phyloP scores from a whole-genome alignment of 352 stramenopile genomes.

The Nothophytophthora sp. region DNA sequence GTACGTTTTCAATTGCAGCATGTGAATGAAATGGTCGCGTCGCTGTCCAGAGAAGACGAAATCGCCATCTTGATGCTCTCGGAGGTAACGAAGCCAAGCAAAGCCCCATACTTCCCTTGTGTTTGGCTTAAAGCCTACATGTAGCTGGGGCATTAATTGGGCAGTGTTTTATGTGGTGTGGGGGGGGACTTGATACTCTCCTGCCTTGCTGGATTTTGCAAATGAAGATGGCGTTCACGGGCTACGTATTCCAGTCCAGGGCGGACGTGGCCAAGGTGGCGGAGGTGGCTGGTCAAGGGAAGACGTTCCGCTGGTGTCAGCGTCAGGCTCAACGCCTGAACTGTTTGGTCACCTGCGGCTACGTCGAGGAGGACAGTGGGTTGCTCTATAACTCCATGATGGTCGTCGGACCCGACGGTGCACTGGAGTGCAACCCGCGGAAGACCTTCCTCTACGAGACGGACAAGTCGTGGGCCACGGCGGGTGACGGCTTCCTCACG shows the following conservation, averaged over 20 bases:
- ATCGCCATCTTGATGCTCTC: constrained; percentile 81
- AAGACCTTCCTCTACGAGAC: constrained; percentile 88
- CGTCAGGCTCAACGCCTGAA: constrained; percentile 55
- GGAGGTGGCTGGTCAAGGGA: constrained; percentile 48
- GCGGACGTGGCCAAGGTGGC: constrained; percentile 62
- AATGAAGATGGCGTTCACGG: constrained; percentile 78
- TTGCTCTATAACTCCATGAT: constrained; percentile 83
- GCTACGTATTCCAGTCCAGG: constrained; percentile 74
- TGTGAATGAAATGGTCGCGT: constrained; percentile 63
- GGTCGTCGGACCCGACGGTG: constrained; percentile 67
- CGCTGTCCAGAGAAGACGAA: constrained; percentile 38
- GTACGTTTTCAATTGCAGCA: too few species aligned
- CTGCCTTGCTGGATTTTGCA: background rate
- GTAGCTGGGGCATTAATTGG: too few species aligned
- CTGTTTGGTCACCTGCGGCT: constrained; percentile 74
- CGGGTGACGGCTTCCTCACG: constrained; percentile 59
- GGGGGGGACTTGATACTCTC: too few species aligned
- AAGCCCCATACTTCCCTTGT: too few species aligned
- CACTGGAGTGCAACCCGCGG: constrained; percentile 69
- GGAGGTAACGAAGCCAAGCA: too few species aligned
- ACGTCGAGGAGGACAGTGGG: constrained; percentile 48
- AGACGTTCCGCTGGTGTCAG: constrained; percentile 73
- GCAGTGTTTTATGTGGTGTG: too few species aligned
- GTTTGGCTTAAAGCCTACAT: too few species aligned
- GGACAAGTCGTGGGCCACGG: constrained; percentile 79